phyloP scores from a whole-genome alignment of 257 asterid genomes.

The Plantago ovata region DNA sequence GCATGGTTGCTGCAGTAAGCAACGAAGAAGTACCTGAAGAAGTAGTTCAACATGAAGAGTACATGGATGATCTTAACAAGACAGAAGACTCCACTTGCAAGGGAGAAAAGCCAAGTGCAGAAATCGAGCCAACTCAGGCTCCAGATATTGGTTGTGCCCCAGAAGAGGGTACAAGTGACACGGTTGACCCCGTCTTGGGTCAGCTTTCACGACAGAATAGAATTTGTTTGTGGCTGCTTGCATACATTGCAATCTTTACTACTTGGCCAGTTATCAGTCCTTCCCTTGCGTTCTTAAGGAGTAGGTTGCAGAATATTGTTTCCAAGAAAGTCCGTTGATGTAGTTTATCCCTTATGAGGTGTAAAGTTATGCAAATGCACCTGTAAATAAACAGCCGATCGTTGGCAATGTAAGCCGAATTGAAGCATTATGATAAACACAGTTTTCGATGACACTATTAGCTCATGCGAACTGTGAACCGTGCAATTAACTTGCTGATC shows the following conservation, averaged over 20 bases:
- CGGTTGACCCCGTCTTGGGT: constrained; percentile 40
- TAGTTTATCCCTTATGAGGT: no score
- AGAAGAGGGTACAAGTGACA: constrained; percentile 19
- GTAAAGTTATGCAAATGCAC: no score
- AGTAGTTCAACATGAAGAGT: constrained; percentile 16
- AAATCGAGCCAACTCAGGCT: constrained; percentile 1
- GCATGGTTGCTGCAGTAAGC: constrained; percentile 34
- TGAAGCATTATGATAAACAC: no score
- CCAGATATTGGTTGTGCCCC: background rate
- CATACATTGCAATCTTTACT: constrained; percentile 60
- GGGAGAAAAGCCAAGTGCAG: constrained; percentile 15
- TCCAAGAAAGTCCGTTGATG: background rate
- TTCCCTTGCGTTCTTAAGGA: constrained; percentile 43
- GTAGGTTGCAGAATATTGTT: constrained; percentile 30
- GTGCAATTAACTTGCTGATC: no score
- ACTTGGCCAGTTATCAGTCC: constrained; percentile 78
- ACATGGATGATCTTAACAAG: constrained; percentile 17
- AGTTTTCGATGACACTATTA: no score
- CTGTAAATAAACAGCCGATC: no score
- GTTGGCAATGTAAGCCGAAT: no score
- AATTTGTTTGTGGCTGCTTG: constrained; percentile 64
- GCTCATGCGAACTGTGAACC: no score
- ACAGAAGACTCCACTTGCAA: constrained; percentile 14
- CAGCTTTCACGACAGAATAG: constrained; percentile 44
- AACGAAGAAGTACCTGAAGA: constrained; percentile 20